Evolutionary conservation across 768 basidiomycete species (phyloP).

Genomic region (Tulasnella sp.): DNA sequence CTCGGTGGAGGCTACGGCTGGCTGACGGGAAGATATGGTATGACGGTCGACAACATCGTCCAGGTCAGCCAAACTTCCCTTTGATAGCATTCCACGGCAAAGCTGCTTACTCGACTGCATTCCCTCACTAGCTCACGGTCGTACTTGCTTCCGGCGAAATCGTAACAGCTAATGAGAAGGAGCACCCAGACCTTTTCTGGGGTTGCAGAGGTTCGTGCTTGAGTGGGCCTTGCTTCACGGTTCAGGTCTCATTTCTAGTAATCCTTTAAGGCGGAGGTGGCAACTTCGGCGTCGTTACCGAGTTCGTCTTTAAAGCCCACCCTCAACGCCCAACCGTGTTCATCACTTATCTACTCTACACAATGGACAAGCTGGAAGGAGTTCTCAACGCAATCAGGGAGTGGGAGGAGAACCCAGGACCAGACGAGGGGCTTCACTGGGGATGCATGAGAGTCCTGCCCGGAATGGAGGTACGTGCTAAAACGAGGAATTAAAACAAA

Average conservation of each 20-base stretch:
- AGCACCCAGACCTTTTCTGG: constrained; percentile 23
- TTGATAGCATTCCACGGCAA: background rate
- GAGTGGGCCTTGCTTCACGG: background rate
- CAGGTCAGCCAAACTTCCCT: background rate
- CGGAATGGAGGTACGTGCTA: background rate
- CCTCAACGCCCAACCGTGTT: constrained; percentile 42
- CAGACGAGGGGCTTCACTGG: background rate
- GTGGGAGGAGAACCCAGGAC: background rate
- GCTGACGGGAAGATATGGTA: background rate
- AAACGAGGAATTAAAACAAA: too few relatives aligned
- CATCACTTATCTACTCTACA: background rate
- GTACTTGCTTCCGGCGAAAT: constrained; percentile 18
- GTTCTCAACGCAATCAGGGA: background rate
- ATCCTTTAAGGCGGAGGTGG: constrained; percentile 15
- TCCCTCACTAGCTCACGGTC: constrained; percentile 2
- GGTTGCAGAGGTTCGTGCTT: constrained; percentile 4
- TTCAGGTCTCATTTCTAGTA: background rate
- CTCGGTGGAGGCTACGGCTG: constrained; percentile 9
- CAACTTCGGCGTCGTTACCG: constrained; percentile 21
- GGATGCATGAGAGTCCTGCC: background rate
- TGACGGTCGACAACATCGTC: background rate
- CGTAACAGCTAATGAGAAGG: constrained; percentile 17
- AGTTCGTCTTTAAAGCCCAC: constrained; percentile 41
- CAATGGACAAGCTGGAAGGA: background rate
- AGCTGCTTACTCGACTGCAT: background rate